Evolutionary conservation across 345 rosid species (phyloP).

Genomic region (Rhizophora mangle): DNA sequence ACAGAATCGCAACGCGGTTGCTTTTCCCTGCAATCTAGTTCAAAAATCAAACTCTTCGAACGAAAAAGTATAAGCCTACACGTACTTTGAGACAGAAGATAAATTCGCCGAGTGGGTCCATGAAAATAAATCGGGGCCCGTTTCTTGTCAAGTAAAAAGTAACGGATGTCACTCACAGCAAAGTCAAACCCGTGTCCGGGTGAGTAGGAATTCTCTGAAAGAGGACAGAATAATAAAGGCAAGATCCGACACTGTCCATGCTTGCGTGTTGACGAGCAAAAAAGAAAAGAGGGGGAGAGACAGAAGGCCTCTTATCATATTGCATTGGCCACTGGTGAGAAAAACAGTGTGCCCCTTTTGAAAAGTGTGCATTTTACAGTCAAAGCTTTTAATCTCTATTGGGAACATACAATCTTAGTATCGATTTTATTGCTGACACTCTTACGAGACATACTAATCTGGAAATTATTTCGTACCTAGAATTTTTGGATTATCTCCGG

Average conservation of each 20-base stretch:
- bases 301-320: not conserved
- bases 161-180: not conserved
- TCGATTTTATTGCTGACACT: too few relatives aligned
- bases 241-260: conserved; percentile 29
- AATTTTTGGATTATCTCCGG: not conserved
- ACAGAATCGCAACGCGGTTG: conserved; percentile 3
- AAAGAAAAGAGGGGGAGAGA: not conserved
- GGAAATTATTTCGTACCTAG: too few relatives aligned
- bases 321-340: not conserved
- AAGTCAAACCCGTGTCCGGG: conserved; percentile 27
- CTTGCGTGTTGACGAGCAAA: conserved; percentile 30
- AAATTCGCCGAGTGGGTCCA: conserved; percentile 9
- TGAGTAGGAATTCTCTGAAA: not conserved
- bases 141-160: not conserved
- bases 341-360: not conserved
- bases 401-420: too few relatives aligned
- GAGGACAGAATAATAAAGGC: not conserved
- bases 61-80: too few relatives aligned
- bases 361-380: not conserved
- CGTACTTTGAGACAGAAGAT: not conserved
- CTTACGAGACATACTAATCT: too few relatives aligned
- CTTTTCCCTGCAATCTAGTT: not conserved
- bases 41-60: not conserved
- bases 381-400: conserved; percentile 19
- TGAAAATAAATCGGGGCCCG: too few relatives aligned